A percentile compares a stretch with the other conserved stretches of the same genome.
phyloP scores from a whole-genome alignment of 2,329 filamentous ascomycete species.

The Monosporascus ibericus region DNA sequence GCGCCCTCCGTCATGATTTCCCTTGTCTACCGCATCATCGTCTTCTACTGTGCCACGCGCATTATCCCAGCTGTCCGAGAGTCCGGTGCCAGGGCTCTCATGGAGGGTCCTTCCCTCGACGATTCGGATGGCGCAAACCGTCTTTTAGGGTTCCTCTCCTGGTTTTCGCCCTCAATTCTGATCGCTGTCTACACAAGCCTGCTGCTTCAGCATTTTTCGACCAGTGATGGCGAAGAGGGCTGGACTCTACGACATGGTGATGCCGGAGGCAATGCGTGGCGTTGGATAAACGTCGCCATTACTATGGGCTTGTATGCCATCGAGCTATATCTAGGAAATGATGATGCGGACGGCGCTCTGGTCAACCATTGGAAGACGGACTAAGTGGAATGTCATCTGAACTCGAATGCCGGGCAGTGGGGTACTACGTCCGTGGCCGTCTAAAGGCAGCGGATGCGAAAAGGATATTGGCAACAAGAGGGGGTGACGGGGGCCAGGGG shows the following conservation, averaged over 20 bases:
- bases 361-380: slow-evolving; percentile 91
- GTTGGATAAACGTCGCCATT: slow-evolving; percentile 86
- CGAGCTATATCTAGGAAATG: slow-evolving; percentile 80
- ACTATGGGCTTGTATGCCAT: slow-evolving; percentile 89
- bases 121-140: slow-evolving; percentile 78
- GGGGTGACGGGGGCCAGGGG: background rate
- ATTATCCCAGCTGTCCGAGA: slow-evolving; percentile 93
- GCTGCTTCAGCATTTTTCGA: slow-evolving; percentile 89
- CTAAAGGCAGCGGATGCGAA: background rate
- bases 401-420: slow-evolving; percentile 26
- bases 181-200: slow-evolving; percentile 96
- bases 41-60: slow-evolving; percentile 89
- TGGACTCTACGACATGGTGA: slow-evolving; percentile 84
- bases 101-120: slow-evolving; percentile 78
- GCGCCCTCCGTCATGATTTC: slow-evolving; percentile 95
- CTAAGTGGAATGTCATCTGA: slow-evolving; percentile 28
- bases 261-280: slow-evolving; percentile 78
- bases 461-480: background rate
- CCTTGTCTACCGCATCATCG: slow-evolving; percentile 85
- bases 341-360: slow-evolving; percentile 67
- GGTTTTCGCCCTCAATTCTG: slow-evolving; percentile 90
- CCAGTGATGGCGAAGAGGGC: slow-evolving; percentile 62
- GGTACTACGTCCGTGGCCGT: too few relatives aligned
- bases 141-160: slow-evolving; percentile 76
- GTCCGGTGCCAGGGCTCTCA: slow-evolving; percentile 73